Evolutionary conservation across 176 grass and related monocot genomes (phyloP).

Genomic region (Stipa capillata): DNA sequence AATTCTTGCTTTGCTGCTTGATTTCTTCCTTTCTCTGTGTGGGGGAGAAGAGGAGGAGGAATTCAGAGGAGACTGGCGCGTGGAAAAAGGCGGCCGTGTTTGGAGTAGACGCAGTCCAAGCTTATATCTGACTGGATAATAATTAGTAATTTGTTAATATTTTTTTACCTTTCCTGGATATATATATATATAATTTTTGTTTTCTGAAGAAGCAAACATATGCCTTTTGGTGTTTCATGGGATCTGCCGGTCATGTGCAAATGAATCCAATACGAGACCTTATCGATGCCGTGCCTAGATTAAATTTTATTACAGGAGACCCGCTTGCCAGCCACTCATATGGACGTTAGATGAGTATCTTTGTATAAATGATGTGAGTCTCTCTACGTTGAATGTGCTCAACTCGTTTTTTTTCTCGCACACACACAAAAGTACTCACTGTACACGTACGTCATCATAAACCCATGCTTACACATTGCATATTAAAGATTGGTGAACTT

Average conservation of each 20-base stretch:
- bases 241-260: background rate
- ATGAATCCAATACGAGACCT: background rate
- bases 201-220: background rate
- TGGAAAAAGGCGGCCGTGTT: conserved; percentile 27
- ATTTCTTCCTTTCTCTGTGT: background rate
- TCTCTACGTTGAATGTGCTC: background rate
- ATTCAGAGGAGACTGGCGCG: conserved; percentile 24
- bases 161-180: background rate
- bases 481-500: no score
- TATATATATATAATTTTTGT: background rate
- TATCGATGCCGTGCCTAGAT: background rate
- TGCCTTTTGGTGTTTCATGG: background rate
- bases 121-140: background rate
- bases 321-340: background rate
- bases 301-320: background rate
- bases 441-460: no score
- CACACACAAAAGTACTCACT: no score
- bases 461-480: no score
- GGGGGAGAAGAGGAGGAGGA: background rate
- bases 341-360: background rate
- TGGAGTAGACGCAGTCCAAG: conserved; percentile 32
- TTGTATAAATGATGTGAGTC: background rate
- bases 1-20: background rate
- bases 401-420: no score
- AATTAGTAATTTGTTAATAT: background rate